Evolutionary conservation across 2,329 filamentous ascomycete species (phyloP).

Genomic region (Scytalidium lignicola): DNA sequence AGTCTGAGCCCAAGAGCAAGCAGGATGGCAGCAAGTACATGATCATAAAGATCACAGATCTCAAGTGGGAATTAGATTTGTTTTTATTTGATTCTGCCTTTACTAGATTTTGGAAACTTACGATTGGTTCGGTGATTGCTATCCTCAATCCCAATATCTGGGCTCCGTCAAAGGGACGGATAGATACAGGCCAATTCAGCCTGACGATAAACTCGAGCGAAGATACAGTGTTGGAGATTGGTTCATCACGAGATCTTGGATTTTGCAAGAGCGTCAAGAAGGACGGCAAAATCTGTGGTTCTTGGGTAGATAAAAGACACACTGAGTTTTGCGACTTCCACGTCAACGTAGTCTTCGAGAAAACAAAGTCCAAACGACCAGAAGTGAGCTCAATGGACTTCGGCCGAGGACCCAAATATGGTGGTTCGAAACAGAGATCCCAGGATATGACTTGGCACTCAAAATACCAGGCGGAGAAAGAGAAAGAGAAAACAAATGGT

Average conservation of each 20-base stretch:
- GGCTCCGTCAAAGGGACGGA: slow-evolving; percentile 71
- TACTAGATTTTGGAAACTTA: slow-evolving; percentile 89
- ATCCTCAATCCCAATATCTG: slow-evolving; percentile 89
- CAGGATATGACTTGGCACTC: slow-evolving; percentile 16
- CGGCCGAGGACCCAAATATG: slow-evolving; percentile 24
- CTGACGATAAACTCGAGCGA: slow-evolving; percentile 80
- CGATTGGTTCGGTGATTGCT: slow-evolving; percentile 83
- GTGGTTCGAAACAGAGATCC: slow-evolving; percentile 26
- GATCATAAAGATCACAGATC: slow-evolving; percentile 80
- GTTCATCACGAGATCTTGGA: slow-evolving; percentile 75
- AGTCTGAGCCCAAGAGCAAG: slow-evolving; percentile 71
- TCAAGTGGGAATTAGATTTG: slow-evolving; percentile 86
- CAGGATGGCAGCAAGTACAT: slow-evolving; percentile 70
- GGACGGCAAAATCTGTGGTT: slow-evolving; percentile 73
- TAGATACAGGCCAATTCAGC: slow-evolving; percentile 78
- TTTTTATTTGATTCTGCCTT: slow-evolving; percentile 92
- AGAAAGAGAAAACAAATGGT: slow-evolving; percentile 30
- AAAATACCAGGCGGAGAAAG: slow-evolving; percentile 16
- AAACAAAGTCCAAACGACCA: slow-evolving; percentile 61
- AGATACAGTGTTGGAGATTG: slow-evolving; percentile 87
- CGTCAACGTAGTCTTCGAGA: slow-evolving; percentile 73
- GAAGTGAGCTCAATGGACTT: slow-evolving; percentile 71
- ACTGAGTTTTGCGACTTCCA: slow-evolving; percentile 94
- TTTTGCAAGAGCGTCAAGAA: slow-evolving; percentile 83
- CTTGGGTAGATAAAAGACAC: slow-evolving; percentile 83